Conservation (phyloP, 305 asterid species). For the Solanum hybrid region DNA sequence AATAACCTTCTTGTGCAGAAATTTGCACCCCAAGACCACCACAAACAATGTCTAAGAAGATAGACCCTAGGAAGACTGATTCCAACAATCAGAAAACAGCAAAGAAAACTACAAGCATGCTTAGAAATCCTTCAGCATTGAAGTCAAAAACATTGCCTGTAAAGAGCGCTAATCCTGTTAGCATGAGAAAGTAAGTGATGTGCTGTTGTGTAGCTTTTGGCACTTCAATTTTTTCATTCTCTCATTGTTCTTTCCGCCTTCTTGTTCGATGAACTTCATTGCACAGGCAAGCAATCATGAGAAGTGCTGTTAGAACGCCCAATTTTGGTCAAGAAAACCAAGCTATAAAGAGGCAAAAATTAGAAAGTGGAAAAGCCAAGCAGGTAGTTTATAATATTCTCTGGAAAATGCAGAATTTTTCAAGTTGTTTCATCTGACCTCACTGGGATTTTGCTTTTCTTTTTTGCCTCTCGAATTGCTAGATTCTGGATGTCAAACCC, state of each 20-base stretch:
- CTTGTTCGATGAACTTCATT: not conserved
- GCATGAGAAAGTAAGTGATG: constrained; percentile 42
- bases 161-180: constrained; percentile 38
- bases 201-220: not conserved
- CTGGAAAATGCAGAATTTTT: not conserved
- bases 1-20: constrained; percentile 10
- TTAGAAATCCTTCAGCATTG: constrained; percentile 50
- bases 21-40: constrained; percentile 70
- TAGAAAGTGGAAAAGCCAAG: constrained; percentile 73
- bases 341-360: constrained; percentile 86
- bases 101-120: constrained; percentile 46
- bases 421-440: not conserved
- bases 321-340: constrained; percentile 68
- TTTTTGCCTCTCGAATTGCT: not conserved
- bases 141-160: constrained; percentile 46
- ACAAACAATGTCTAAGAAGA: constrained; percentile 8
- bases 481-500: constrained; percentile 72
- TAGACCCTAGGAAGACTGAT: constrained; percentile 16
- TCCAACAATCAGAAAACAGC: constrained; percentile 47
- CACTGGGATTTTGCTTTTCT: not conserved
- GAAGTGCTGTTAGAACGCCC: constrained; percentile 39
- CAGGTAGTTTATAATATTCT: constrained; percentile 31
- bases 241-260: not conserved
- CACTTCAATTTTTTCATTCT: not conserved
- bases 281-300: constrained; percentile 43